Conservation (phyloP, 306 rosid genomes). For the Trifolium dubium region DNA sequence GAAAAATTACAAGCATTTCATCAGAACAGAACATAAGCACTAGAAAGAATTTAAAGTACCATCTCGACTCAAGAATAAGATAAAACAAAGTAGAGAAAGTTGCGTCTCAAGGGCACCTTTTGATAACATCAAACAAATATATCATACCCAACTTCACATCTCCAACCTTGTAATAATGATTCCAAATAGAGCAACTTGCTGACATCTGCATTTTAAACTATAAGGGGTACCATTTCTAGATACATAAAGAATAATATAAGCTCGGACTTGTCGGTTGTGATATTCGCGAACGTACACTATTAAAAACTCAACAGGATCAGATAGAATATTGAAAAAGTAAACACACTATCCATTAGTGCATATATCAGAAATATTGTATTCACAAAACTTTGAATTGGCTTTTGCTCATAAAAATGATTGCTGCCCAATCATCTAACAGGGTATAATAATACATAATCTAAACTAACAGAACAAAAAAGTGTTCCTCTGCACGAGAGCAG, state of each 20-base stretch:
- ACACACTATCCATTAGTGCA: slow-evolving; percentile 47
- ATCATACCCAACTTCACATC: slow-evolving; percentile 7
- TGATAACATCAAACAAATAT: slow-evolving; percentile 8
- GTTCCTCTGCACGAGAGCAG: slow-evolving; percentile 58
- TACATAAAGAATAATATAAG: slow-evolving; percentile 22
- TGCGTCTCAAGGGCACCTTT: not conserved
- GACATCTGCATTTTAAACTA: slow-evolving; percentile 23
- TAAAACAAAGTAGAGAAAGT: not conserved
- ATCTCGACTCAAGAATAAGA: not conserved
- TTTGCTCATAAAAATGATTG: slow-evolving; percentile 76
- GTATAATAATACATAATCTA: slow-evolving; percentile 74
- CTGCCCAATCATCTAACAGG: slow-evolving; percentile 64
- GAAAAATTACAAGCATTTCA: not conserved
- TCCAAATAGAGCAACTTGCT: slow-evolving; percentile 11
- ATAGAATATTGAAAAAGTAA: slow-evolving; percentile 45
- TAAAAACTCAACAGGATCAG: slow-evolving; percentile 42
- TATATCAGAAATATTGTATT: slow-evolving; percentile 68
- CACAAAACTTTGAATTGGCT: slow-evolving; percentile 81
- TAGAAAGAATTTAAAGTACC: slow-evolving; percentile 5
- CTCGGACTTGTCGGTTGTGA: slow-evolving; percentile 25
- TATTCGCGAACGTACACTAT: slow-evolving; percentile 46
- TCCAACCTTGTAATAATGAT: slow-evolving; percentile 4
- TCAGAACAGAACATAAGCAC: not conserved
- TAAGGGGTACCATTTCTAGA: not conserved
- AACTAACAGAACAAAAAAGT: slow-evolving; percentile 60